A percentile compares a stretch with the other conserved stretches of the same genome.
Evolutionary conservation across 1,284 basidiomycete genomes (phyloP).

Genomic region (Wallemia mellicola): DNA sequence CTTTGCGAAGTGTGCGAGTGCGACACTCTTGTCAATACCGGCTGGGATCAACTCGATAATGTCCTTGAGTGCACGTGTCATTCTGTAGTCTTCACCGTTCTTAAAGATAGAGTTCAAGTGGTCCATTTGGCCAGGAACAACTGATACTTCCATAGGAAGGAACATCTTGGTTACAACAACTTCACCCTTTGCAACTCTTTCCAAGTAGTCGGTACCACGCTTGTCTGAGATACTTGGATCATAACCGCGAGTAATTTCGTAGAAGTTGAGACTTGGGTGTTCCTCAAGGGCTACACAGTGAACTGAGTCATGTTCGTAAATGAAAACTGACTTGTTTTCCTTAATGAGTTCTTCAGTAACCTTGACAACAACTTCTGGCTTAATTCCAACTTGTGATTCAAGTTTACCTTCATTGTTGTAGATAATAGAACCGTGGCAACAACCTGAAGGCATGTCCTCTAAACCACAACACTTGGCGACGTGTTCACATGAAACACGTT

Average conservation of each 20-base stretch:
- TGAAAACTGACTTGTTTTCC: constrained; percentile 9
- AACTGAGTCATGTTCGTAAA: constrained; percentile 9
- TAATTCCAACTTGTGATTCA: constrained; percentile 6
- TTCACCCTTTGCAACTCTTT: constrained; percentile 6
- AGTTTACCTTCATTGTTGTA: constrained; percentile 8
- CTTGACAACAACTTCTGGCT: constrained; percentile 7
- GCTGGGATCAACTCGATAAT: constrained; percentile 9
- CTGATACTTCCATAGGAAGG: background rate
- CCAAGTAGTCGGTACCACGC: constrained; percentile 7
- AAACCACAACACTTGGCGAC: constrained; percentile 5
- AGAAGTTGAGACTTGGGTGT: constrained; percentile 8
- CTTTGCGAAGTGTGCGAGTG: constrained; percentile 8
- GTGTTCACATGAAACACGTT: constrained; percentile 7
- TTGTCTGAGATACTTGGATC: constrained; percentile 8
- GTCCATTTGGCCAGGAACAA: constrained; percentile 5
- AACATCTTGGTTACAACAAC: constrained; percentile 6
- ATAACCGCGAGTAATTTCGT: constrained; percentile 8
- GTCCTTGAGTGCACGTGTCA: constrained; percentile 9
- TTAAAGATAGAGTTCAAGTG: constrained; percentile 7
- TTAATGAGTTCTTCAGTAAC: constrained; percentile 7
- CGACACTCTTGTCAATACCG: constrained; percentile 8
- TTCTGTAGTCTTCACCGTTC: constrained; percentile 7
- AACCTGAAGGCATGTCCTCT: constrained; percentile 7
- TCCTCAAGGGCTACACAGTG: constrained; percentile 8
- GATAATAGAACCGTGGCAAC: constrained; percentile 9